Evolutionary conservation across 2,329 filamentous ascomycete genomes (phyloP).

Genomic region (Hypoxylon sp.): DNA sequence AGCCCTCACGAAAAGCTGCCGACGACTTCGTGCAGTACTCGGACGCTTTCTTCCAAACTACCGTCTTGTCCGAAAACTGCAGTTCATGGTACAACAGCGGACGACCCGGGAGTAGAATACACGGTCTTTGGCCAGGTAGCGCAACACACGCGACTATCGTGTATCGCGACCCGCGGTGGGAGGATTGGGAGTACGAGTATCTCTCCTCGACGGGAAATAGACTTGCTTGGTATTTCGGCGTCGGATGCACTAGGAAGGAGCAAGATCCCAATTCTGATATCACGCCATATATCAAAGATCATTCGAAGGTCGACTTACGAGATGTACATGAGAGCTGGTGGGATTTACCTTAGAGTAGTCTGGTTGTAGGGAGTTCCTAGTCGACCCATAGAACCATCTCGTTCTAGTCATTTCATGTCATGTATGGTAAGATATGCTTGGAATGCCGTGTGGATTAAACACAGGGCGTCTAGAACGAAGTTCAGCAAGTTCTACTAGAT

Average conservation of each 20-base stretch:
- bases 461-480: background rate
- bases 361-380: background rate
- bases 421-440: background rate
- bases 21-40: slow-evolving; percentile 75
- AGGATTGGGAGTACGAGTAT: slow-evolving; percentile 69
- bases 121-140: slow-evolving; percentile 79
- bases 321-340: slow-evolving; percentile 79
- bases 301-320: slow-evolving; percentile 71
- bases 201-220: slow-evolving; percentile 62
- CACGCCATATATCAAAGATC: slow-evolving; percentile 73
- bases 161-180: slow-evolving; percentile 68
- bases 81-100: slow-evolving; percentile 82
- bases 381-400: background rate
- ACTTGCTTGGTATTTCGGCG: slow-evolving; percentile 76
- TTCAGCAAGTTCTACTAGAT: background rate
- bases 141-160: slow-evolving; percentile 73
- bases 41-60: slow-evolving; percentile 69
- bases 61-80: slow-evolving; percentile 73
- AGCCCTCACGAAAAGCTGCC: slow-evolving; percentile 69
- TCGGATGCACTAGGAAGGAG: slow-evolving; percentile 76
- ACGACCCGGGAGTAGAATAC: slow-evolving; percentile 72
- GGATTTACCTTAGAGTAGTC: slow-evolving; percentile 56
- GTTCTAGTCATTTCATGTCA: no score
- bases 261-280: slow-evolving; percentile 69
- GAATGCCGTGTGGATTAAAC: background rate